Base-by-base conservation (phyloP, 305 asterid genomes). In the Fraxinus dipetala region DNA sequence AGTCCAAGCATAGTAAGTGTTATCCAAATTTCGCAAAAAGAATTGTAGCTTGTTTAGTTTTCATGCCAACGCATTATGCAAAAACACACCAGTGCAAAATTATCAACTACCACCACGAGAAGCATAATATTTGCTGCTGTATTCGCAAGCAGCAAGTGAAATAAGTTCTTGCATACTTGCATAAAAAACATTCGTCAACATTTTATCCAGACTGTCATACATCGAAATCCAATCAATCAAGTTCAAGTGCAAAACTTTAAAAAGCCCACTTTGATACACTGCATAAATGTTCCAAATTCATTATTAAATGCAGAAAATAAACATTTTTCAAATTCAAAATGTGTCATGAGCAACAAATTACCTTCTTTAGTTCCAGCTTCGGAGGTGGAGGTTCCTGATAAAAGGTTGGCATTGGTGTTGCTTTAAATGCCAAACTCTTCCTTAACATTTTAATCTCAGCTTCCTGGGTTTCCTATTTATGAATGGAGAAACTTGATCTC, bases 401-500 rank as follows among this genome's bases (percentile, higher is more conserved):
- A 38, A 38, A 38, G 13, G 14, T 40, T 9, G 48, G 48, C 48
- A 40, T 40, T 40, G 48, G 48, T 40, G 48, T 40, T 40, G 48
- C 48, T 2, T 40, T 40, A 11, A 40, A 40, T 9, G 48, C 48
- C 48, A 40, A 40, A 40, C 48, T 40, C 48, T 40, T 40, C 48
- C 48, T 9, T 40, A 40, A 40, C 48, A 40, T 9, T 40, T 40
- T 40, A 40, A 40, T 40, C 48, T 40, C 48, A 40, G 48, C 48
- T 10, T 40, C 48, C 48, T 40, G 48, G 1, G 48, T 1, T 40
- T 40, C 48, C 48, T 40, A 9, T 0, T 40, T 9, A 40, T 40
- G 48, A 9, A 40, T 9, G 48, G 48, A 40, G 48, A 86, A 74
- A 77, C 26, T 76, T 65, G 30, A 28, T 75, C 35, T 43, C 75